A percentile compares a stretch with the other conserved stretches of the same genome.
Conservation (phyloP, 202 grass and related monocot species). For the Saccharum hybrid region DNA sequence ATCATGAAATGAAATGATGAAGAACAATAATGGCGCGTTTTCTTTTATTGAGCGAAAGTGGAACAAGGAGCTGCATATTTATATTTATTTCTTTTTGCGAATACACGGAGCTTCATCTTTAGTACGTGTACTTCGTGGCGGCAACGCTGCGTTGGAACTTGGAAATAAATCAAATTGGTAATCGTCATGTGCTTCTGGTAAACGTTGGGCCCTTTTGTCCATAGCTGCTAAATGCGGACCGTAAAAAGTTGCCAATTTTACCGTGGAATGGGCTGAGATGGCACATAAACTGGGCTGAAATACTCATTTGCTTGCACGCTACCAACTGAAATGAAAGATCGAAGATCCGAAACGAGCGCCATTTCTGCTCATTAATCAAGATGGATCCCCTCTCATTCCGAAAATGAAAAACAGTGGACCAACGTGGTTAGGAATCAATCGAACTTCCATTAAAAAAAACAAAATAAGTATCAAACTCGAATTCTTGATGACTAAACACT, state of each 20-base stretch:
- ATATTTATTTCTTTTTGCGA: no score
- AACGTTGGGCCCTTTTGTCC: background rate
- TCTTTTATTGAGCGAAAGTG: background rate
- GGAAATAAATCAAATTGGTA: background rate
- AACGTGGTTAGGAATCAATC: background rate
- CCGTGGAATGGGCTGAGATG: background rate
- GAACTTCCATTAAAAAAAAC: background rate
- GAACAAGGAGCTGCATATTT: no score
- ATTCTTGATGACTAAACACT: background rate
- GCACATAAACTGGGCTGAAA: background rate
- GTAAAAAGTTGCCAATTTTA: background rate
- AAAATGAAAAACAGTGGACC: background rate
- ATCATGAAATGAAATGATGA: background rate
- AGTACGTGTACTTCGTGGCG: no score
- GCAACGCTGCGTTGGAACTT: no score
- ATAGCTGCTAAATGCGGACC: no score
- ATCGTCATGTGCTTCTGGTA: background rate
- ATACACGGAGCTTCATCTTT: no score
- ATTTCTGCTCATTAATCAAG: background rate
- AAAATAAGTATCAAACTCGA: background rate
- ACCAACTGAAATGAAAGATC: background rate
- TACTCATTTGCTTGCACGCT: background rate
- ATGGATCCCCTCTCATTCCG: background rate
- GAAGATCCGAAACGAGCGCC: background rate
- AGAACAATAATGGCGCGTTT: background rate